A percentile compares a stretch with the other conserved stretches of the same genome.
phyloP scores from a whole-genome alignment of 2,329 filamentous ascomycete species.

The Epicoccum sorghinum region DNA sequence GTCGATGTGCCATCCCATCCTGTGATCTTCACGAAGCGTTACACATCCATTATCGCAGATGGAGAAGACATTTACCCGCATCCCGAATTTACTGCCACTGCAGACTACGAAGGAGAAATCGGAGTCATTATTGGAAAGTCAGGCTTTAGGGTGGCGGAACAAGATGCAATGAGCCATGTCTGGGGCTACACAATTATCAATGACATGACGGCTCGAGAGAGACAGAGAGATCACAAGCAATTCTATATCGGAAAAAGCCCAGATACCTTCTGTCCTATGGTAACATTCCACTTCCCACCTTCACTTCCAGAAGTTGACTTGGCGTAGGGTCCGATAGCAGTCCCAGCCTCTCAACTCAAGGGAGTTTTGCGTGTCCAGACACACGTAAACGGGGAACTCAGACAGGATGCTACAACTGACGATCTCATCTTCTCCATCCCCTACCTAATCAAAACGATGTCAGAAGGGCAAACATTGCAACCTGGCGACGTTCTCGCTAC shows the following conservation, averaged over 20 bases:
- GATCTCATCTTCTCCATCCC: conserved; percentile 56
- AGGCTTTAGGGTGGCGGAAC: conserved; percentile 52
- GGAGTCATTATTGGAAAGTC: conserved; percentile 61
- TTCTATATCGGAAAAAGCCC: conserved; percentile 64
- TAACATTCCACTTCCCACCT: conserved; percentile 20
- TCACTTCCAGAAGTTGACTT: background rate
- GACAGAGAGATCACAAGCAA: conserved; percentile 58
- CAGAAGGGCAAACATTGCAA: conserved; percentile 52
- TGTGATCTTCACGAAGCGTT: conserved; percentile 63
- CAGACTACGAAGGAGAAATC: conserved; percentile 64
- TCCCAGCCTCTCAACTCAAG: conserved; percentile 55
- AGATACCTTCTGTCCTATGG: conserved; percentile 64
- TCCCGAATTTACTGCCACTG: conserved; percentile 55
- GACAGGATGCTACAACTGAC: conserved; percentile 56
- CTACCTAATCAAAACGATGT: conserved; percentile 55
- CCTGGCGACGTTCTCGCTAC: conserved; percentile 57
- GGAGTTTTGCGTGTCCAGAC: conserved; percentile 52
- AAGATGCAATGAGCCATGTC: conserved; percentile 57
- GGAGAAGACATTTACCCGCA: conserved; percentile 57
- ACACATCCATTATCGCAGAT: conserved; percentile 59
- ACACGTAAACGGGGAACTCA: conserved; percentile 54
- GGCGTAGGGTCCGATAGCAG: conserved; percentile 57
- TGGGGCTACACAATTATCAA: conserved; percentile 64
- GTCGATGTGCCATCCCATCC: conserved; percentile 59
- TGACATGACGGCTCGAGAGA: conserved; percentile 32